These are phyloP conservation scores for Metschnikowia gruessii DNA, from an alignment of 805 yeast genomes.

Conservation along the genomic window DNA sequence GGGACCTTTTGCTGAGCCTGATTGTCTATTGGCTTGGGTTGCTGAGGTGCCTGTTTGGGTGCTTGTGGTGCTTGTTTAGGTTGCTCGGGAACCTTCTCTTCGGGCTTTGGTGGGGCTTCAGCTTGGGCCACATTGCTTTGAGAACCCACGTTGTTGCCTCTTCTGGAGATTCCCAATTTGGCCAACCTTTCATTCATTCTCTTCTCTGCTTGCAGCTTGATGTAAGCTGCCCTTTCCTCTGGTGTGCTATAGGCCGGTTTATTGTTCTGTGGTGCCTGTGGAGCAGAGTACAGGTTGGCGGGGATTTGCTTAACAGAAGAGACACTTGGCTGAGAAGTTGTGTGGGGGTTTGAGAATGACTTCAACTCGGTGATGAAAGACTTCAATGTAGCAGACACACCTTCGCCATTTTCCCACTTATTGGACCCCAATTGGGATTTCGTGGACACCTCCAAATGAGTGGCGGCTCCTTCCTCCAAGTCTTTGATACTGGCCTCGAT, in stretches of 20 bases:
- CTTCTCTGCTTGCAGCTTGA: conserved; percentile 71
- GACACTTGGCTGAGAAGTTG: background rate
- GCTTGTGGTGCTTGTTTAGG: conserved; percentile 4
- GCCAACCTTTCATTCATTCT: conserved; percentile 86
- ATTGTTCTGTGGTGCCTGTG: conserved; percentile 18
- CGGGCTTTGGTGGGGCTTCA: conserved; percentile 10
- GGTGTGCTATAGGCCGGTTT: conserved; percentile 41
- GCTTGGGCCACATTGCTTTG: conserved; percentile 10
- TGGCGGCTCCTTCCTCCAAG: conserved; percentile 50
- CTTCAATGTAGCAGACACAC: conserved; percentile 62
- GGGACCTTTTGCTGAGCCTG: conserved; percentile 1
- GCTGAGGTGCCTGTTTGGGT: conserved; percentile 3
- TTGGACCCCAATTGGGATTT: conserved; percentile 51
- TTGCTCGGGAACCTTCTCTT: conserved; percentile 2
- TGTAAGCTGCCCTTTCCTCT: conserved; percentile 72
- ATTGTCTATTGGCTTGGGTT: conserved; percentile 21
- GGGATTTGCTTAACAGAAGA: background rate
- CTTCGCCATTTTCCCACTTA: conserved; percentile 81
- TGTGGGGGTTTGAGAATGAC: conserved; percentile 7
- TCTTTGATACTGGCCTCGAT: conserved; percentile 69
- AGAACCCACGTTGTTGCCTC: conserved; percentile 3
- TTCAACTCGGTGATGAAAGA: conserved; percentile 58
- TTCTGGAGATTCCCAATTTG: conserved; percentile 64
- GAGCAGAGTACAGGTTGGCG: conserved; percentile 3
- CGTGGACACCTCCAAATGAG: conserved; percentile 39